phyloP scores from a whole-genome alignment of 139 green algal species.

The Coelastrella sp. region DNA sequence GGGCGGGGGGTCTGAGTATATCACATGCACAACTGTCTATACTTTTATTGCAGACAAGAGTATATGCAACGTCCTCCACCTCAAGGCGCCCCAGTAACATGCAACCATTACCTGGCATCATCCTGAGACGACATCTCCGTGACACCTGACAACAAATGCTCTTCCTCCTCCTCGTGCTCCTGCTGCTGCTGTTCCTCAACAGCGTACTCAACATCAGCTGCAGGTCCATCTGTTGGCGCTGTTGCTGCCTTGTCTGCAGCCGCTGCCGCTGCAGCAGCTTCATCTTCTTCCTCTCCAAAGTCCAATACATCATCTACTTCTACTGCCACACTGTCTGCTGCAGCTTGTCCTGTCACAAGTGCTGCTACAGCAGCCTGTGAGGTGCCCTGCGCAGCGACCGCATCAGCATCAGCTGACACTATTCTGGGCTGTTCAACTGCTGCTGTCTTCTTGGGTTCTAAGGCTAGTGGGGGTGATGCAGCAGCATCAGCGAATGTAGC shows the following conservation, averaged over 20 bases:
- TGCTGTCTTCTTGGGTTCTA: too few relatives aligned
- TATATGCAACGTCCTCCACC: too few relatives aligned
- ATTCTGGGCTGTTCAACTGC: too few relatives aligned
- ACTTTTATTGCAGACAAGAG: too few relatives aligned
- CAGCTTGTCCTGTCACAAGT: background rate
- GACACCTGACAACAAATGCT: background rate
- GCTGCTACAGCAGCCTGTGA: background rate
- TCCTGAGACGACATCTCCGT: background rate
- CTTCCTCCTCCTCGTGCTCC: background rate
- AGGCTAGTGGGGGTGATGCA: background rate
- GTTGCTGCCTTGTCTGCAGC: background rate
- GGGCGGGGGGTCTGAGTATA: too few relatives aligned
- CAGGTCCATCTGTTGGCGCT: background rate
- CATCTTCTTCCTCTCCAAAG: conserved; percentile 21
- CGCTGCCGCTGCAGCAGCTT: background rate
- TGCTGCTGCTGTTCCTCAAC: conserved; percentile 2
- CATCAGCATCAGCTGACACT: background rate
- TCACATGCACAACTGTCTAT: too few relatives aligned
- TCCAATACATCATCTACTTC: conserved; percentile 23
- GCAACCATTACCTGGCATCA: background rate
- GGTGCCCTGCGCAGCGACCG: background rate
- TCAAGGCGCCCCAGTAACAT: too few relatives aligned
- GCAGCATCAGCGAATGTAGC: background rate
- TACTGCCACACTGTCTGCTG: background rate
- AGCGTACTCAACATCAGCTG: background rate